Evolutionary conservation across 176 grass and related monocot genomes (phyloP).

Genomic region (Musa schizocarpa): DNA sequence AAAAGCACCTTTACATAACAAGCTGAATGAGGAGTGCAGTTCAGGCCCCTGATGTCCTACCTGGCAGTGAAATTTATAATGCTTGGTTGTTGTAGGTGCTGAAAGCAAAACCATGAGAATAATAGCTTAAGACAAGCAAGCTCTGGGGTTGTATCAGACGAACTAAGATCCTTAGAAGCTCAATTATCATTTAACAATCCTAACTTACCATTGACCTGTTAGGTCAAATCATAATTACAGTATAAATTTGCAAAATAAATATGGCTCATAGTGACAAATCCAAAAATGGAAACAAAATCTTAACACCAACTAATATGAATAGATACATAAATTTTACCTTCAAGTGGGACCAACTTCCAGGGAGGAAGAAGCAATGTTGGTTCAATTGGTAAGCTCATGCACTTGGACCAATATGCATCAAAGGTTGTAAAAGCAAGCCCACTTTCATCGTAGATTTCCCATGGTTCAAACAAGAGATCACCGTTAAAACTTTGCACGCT

Average conservation of each 20-base stretch:
- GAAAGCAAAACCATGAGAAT: too few relatives aligned
- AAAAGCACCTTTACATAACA: too few relatives aligned
- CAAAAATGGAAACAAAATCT: background rate
- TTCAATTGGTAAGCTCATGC: slow-evolving; percentile 40
- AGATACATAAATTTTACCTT: slow-evolving; percentile 38
- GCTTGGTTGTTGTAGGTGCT: too few relatives aligned
- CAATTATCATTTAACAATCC: too few relatives aligned
- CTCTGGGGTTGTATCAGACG: too few relatives aligned
- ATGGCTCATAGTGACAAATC: background rate
- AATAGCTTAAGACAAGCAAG: too few relatives aligned
- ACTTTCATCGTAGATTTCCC: slow-evolving; percentile 66
- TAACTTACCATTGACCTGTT: background rate
- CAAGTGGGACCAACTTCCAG: slow-evolving; percentile 36
- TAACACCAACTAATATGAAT: background rate
- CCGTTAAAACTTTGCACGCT: slow-evolving; percentile 63
- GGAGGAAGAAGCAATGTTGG: slow-evolving; percentile 46
- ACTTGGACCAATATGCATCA: slow-evolving; percentile 68
- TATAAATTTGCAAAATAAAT: background rate
- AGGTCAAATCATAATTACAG: background rate
- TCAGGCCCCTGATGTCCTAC: too few relatives aligned
- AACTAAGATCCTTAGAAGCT: too few relatives aligned
- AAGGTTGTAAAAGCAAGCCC: slow-evolving; percentile 66
- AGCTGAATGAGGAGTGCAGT: too few relatives aligned
- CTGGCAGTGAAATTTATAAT: too few relatives aligned
- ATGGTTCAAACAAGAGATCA: slow-evolving; percentile 82